phyloP scores from a whole-genome alignment of 768 basidiomycete genomes.

The Exsudoporus frostii region DNA sequence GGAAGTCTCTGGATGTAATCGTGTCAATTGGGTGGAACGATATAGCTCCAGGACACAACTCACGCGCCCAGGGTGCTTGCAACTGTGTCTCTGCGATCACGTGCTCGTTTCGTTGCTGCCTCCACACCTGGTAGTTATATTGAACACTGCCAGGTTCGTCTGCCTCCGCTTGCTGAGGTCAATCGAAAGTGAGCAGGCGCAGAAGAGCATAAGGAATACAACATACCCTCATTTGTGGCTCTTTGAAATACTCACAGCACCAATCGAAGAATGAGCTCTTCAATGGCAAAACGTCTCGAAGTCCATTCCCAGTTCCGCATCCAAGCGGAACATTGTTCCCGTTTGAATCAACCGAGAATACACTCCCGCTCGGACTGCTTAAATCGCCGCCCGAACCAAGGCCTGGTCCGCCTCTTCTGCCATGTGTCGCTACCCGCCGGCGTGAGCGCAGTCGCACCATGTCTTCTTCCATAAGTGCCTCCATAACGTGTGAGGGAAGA shows the following conservation, averaged over 20 bases:
- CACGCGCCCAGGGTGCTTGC: constrained; percentile 75
- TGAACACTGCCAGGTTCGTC: constrained; percentile 94
- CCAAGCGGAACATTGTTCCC: constrained; percentile 68
- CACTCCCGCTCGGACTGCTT: constrained; percentile 71
- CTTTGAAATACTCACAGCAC: constrained; percentile 96
- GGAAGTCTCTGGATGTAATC: constrained; percentile 43
- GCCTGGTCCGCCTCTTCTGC: constrained; percentile 41
- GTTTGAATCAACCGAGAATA: constrained; percentile 74
- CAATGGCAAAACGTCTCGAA: constrained; percentile 83
- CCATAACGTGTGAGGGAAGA: constrained; percentile 75
- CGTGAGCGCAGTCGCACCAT: constrained; percentile 86
- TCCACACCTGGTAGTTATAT: constrained; percentile 95
- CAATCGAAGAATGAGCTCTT: constrained; percentile 94
- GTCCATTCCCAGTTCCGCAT: constrained; percentile 74
- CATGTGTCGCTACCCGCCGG: constrained; percentile 40
- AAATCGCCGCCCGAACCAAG: constrained; percentile 40
- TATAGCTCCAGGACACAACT: constrained; percentile 32
- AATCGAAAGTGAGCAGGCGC: constrained; percentile 9
- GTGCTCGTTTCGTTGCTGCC: constrained; percentile 85
- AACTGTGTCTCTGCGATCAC: constrained; percentile 64
- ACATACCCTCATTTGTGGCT: constrained; percentile 96
- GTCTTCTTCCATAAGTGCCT: constrained; percentile 89
- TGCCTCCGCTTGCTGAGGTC: constrained; percentile 77
- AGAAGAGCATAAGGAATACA: neutral
- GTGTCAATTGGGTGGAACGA: neutral